Conservation (phyloP, 2,329 filamentous ascomycete genomes). For the Fusarium begoniae region DNA sequence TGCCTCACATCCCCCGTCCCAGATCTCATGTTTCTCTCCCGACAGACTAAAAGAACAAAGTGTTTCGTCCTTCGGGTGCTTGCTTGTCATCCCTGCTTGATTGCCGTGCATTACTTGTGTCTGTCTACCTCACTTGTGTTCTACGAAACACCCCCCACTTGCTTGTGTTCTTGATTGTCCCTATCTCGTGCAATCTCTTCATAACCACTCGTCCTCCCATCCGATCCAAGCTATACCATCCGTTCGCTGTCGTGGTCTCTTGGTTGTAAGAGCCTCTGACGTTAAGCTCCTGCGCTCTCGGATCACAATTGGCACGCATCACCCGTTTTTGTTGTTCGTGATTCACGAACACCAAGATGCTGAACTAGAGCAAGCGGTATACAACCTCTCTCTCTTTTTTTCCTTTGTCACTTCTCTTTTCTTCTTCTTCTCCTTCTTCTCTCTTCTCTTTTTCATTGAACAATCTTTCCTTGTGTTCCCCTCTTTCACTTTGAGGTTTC, state of each 20-base stretch:
- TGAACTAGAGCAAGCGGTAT: conserved; percentile 31
- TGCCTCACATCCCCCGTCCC: conserved; percentile 5
- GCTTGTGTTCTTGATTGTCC: conserved; percentile 35
- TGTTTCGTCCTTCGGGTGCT: conserved; percentile 38
- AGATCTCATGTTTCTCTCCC: conserved; percentile 30
- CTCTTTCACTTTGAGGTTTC: conserved; percentile 32
- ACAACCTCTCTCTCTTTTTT: conserved; percentile 29
- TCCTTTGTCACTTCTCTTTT: conserved; percentile 22
- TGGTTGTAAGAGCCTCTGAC: conserved; percentile 19
- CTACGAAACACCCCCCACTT: conserved; percentile 1
- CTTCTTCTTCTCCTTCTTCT: conserved; percentile 4
- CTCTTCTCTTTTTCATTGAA: conserved; percentile 17
- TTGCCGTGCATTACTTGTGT: conserved; percentile 25
- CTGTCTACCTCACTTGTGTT: neutral
- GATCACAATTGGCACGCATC: conserved; percentile 26
- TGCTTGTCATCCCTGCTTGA: conserved; percentile 28
- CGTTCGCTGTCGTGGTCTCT: conserved; percentile 37
- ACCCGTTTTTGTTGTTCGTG: conserved; percentile 34
- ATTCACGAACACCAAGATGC: conserved; percentile 42
- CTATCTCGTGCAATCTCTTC: conserved; percentile 33
- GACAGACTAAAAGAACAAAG: conserved; percentile 16
- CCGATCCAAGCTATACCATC: conserved; percentile 9
- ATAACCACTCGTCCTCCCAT: conserved; percentile 40
- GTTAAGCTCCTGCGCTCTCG: conserved; percentile 21
- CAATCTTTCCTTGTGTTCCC: conserved; percentile 32